Evolutionary conservation across 2,329 filamentous ascomycete genomes (phyloP).

Genomic region (Tympanopsis confertula): DNA sequence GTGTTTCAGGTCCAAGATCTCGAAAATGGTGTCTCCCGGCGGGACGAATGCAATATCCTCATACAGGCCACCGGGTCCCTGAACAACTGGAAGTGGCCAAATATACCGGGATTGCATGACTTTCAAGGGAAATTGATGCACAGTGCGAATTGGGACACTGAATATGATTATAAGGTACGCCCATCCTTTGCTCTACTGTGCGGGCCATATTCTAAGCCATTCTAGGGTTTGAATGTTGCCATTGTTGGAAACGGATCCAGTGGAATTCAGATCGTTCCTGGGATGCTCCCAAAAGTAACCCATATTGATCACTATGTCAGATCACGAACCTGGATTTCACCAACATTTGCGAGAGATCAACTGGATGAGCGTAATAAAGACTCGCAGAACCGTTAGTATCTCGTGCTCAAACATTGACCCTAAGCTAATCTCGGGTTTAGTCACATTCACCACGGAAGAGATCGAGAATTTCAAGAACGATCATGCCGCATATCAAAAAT

Average conservation of each 20-base stretch:
- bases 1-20: neutral
- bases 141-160: slow-evolving; percentile 26
- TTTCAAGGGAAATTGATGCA: slow-evolving; percentile 33
- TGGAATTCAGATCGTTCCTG: slow-evolving; percentile 13
- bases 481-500: neutral
- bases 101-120: slow-evolving; percentile 28
- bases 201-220: neutral
- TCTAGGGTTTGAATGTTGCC: slow-evolving; percentile 13
- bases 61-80: slow-evolving; percentile 24
- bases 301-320: slow-evolving; percentile 10
- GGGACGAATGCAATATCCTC: slow-evolving; percentile 18
- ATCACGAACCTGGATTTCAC: neutral
- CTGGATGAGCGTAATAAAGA: neutral
- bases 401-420: too few relatives aligned
- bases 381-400: neutral
- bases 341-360: neutral
- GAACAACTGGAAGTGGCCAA: slow-evolving; percentile 29
- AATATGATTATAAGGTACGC: slow-evolving; percentile 3
- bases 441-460: neutral
- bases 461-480: slow-evolving; percentile 1
- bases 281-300: slow-evolving; percentile 8
- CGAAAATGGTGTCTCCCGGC: slow-evolving; percentile 6
- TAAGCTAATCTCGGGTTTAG: neutral
- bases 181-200: neutral
- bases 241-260: slow-evolving; percentile 19